A percentile compares a stretch with the other conserved stretches of the same genome.
These are phyloP conservation scores for Trematosphaeria pertusa DNA, from an alignment of 2,329 filamentous ascomycete genomes.

Conservation along the genomic window DNA sequence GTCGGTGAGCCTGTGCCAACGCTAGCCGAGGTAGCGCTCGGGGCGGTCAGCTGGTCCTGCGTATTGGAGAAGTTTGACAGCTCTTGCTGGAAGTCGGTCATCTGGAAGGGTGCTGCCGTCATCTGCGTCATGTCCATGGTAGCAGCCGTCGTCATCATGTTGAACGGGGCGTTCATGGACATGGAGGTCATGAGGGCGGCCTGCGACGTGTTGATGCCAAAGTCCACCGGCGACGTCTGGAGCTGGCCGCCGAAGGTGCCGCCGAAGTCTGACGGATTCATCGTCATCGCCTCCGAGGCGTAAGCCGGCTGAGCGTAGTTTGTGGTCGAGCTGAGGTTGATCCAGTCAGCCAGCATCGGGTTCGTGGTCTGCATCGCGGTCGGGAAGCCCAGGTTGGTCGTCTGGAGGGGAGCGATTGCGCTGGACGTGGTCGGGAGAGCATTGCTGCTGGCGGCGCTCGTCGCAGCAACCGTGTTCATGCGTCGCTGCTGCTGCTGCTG, in stretches of 20 bases:
- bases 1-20: slow-evolving; percentile 70
- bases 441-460: slow-evolving; percentile 25
- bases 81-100: slow-evolving; percentile 76
- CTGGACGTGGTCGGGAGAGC: slow-evolving; percentile 30
- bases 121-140: slow-evolving; percentile 52
- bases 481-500: slow-evolving; percentile 34
- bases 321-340: slow-evolving; percentile 47
- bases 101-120: slow-evolving; percentile 42
- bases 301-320: slow-evolving; percentile 40
- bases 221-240: slow-evolving; percentile 56
- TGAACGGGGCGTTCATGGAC: slow-evolving; percentile 51
- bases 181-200: slow-evolving; percentile 49
- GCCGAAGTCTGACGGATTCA: slow-evolving; percentile 47
- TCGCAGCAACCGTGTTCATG: slow-evolving; percentile 35
- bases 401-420: slow-evolving; percentile 44
- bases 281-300: slow-evolving; percentile 37
- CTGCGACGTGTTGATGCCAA: slow-evolving; percentile 51
- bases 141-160: slow-evolving; percentile 50
- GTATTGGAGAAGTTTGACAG: slow-evolving; percentile 63
- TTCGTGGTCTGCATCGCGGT: slow-evolving; percentile 44
- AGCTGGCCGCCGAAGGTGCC: slow-evolving; percentile 50
- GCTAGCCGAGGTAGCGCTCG: slow-evolving; percentile 40
- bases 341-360: slow-evolving; percentile 52
- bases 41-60: slow-evolving; percentile 52
- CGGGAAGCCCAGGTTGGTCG: slow-evolving; percentile 39